phyloP scores from a whole-genome alignment of 2,329 filamentous ascomycete genomes.

The Pseudogymnoascus sp. region DNA sequence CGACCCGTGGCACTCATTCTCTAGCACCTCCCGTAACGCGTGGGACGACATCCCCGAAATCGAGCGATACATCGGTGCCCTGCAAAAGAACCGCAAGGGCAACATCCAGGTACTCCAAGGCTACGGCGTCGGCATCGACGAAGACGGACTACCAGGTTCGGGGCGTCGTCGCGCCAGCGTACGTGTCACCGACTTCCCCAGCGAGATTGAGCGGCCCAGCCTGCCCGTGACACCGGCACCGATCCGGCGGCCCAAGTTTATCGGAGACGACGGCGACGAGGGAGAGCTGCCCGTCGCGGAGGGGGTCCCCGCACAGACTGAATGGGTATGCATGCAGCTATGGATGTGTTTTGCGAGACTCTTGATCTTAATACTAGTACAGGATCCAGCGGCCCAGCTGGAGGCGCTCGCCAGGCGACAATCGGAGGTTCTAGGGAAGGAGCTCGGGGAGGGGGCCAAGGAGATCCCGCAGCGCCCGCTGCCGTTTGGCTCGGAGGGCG shows the following conservation, averaged over 20 bases:
- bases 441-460: slow-evolving; percentile 35
- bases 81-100: slow-evolving; percentile 55
- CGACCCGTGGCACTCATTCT: slow-evolving; percentile 63
- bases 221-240: slow-evolving; percentile 86
- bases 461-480: slow-evolving; percentile 42
- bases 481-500: slow-evolving; percentile 46
- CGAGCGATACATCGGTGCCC: slow-evolving; percentile 70
- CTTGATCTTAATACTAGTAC: slow-evolving; percentile 36
- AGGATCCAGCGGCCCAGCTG: slow-evolving; percentile 65
- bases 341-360: slow-evolving; percentile 36
- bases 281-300: slow-evolving; percentile 64
- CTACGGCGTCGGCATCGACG: slow-evolving; percentile 24
- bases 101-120: slow-evolving; percentile 29
- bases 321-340: slow-evolving; percentile 78
- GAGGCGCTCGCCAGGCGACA: slow-evolving; percentile 62
- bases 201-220: slow-evolving; percentile 72
- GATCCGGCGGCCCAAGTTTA: slow-evolving; percentile 56
- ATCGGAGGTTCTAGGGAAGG: slow-evolving; percentile 51
- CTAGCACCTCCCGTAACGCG: slow-evolving; percentile 58
- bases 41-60: slow-evolving; percentile 93
- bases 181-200: slow-evolving; percentile 81
- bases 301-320: slow-evolving; percentile 77
- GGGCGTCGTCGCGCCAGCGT: slow-evolving; percentile 39
- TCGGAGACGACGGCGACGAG: slow-evolving; percentile 45
- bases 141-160: slow-evolving; percentile 23